A percentile compares a stretch with the other conserved stretches of the same genome.
These are phyloP conservation scores for Carex scoparia DNA, from an alignment of 176 grass and related monocot genomes.

Conservation along the genomic window DNA sequence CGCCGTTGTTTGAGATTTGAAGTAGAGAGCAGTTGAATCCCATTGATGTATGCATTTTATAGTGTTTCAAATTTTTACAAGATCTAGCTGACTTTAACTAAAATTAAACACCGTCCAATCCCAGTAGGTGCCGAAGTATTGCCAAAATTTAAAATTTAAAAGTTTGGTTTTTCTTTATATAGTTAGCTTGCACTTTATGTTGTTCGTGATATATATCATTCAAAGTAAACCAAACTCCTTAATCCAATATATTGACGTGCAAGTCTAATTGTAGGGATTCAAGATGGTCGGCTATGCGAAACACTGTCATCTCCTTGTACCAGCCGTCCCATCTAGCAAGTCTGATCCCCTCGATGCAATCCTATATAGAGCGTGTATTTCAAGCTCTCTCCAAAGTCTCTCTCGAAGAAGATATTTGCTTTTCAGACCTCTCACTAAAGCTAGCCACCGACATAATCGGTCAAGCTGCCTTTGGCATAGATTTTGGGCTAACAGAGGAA, in stretches of 20 bases:
- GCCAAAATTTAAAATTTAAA: neutral
- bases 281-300: constrained; percentile 68
- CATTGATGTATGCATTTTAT: neutral
- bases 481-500: constrained; percentile 44
- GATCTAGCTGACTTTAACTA: neutral
- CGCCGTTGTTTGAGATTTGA: neutral
- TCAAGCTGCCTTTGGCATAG: constrained; percentile 55
- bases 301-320: constrained; percentile 72
- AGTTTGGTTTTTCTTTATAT: neutral
- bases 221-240: neutral
- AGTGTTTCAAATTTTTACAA: neutral
- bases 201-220: neutral
- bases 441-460: constrained; percentile 72
- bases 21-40: neutral
- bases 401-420: constrained; percentile 30
- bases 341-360: constrained; percentile 69
- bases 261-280: constrained; percentile 38
- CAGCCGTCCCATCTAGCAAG: constrained; percentile 66
- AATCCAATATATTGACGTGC: neutral
- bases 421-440: constrained; percentile 62
- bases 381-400: constrained; percentile 8
- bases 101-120: neutral
- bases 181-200: neutral
- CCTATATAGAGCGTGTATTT: constrained; percentile 40
- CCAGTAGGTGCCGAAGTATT: neutral